phyloP scores from a whole-genome alignment of 257 asterid species.

The Salvia miltiorrhiza region DNA sequence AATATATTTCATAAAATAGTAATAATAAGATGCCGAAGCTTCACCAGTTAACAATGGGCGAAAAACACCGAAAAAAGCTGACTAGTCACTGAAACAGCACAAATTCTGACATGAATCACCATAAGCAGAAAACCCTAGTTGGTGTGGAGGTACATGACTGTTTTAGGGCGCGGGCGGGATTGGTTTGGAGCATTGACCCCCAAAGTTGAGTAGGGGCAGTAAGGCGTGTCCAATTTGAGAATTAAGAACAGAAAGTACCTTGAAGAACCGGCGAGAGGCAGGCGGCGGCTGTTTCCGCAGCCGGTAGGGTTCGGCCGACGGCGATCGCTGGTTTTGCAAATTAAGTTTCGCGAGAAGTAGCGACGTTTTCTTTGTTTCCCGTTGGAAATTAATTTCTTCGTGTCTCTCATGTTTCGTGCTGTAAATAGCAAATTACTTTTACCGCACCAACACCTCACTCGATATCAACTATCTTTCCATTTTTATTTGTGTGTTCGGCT shows the following conservation, averaged over 20 bases:
- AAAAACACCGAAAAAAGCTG: not conserved
- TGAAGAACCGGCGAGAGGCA: not conserved
- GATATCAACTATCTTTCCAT: no score
- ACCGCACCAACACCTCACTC: not conserved
- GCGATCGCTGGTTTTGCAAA: not conserved
- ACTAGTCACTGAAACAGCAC: not conserved
- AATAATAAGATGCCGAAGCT: not conserved
- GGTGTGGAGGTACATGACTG: no score
- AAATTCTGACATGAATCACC: not conserved
- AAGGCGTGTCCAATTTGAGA: not conserved
- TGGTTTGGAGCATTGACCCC: not conserved
- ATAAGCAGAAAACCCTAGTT: not conserved
- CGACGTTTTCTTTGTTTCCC: not conserved
- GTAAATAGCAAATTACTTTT: not conserved
- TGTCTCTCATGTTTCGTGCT: no score
- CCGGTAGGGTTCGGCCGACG: conserved; percentile 7
- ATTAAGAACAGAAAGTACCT: not conserved
- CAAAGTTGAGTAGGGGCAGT: not conserved
- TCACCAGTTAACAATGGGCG: not conserved
- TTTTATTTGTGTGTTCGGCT: no score
- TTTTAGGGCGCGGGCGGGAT: not conserved
- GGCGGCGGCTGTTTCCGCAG: not conserved
- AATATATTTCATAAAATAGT: not conserved
- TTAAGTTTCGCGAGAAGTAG: not conserved
- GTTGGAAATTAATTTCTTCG: not conserved